A percentile compares a stretch with the other conserved stretches of the same genome.
Evolutionary conservation across 306 rosid species (phyloP).

Genomic region (Hippophae gyantsensis): DNA sequence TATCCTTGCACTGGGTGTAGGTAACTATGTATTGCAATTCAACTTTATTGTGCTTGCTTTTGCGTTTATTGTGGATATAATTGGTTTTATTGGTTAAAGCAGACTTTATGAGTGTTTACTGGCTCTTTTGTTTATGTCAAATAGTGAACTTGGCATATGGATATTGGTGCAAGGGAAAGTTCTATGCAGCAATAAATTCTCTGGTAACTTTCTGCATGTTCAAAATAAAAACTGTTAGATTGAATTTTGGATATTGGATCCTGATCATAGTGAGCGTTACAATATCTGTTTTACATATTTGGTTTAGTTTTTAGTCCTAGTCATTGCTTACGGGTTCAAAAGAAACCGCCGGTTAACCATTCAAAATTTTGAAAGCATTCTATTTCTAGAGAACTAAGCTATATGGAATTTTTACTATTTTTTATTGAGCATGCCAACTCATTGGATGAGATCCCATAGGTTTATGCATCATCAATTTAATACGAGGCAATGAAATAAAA

Average conservation of each 20-base stretch:
- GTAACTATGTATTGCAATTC: slow-evolving; percentile 35
- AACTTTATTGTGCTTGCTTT: slow-evolving; percentile 1
- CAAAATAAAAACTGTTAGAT: slow-evolving; percentile 11
- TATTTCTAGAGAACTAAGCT: too few species aligned
- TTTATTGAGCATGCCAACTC: too few species aligned
- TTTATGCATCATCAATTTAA: too few species aligned
- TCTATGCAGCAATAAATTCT: slow-evolving; percentile 62
- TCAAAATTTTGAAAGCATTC: background rate
- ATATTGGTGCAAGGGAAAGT: slow-evolving; percentile 60
- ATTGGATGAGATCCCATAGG: too few species aligned
- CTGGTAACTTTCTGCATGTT: slow-evolving; percentile 39
- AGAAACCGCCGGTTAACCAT: background rate
- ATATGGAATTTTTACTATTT: too few species aligned
- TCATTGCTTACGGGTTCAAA: background rate
- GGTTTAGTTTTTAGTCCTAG: background rate
- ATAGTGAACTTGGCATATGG: slow-evolving; percentile 89
- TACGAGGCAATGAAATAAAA: too few species aligned
- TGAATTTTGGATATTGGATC: slow-evolving; percentile 1
- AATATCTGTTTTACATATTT: background rate
- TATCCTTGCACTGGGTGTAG: slow-evolving; percentile 64
- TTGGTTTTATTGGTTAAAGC: background rate
- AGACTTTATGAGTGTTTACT: background rate
- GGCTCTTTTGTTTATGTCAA: slow-evolving; percentile 11
- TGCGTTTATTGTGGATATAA: background rate
- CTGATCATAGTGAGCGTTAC: background rate